phyloP scores from a whole-genome alignment of 2,329 filamentous ascomycete genomes.

The Pochonia chlamydosporia region DNA sequence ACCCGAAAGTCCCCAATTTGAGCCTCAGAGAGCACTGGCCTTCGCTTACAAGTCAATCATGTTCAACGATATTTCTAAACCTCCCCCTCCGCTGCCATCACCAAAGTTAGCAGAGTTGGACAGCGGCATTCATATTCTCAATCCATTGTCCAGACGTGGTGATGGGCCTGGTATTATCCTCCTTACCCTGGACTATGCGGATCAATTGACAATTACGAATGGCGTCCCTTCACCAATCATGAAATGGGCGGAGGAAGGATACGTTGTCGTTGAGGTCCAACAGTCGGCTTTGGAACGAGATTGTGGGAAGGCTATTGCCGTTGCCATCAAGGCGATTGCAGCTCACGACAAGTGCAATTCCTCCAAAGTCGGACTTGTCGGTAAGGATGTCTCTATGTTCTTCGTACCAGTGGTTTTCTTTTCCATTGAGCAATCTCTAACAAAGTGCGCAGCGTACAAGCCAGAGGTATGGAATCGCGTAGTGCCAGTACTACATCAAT shows the following conservation, averaged over 20 bases:
- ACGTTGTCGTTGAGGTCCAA: conserved; percentile 51
- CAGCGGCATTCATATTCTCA: background rate
- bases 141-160: conserved; percentile 30
- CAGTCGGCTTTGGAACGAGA: conserved; percentile 14
- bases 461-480: conserved; percentile 16
- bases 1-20: too few species aligned
- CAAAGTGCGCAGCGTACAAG: conserved; percentile 11
- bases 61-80: conserved; percentile 3
- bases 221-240: conserved; percentile 47
- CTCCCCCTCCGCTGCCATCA: background rate
- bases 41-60: too few species aligned
- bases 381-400: conserved; percentile 17
- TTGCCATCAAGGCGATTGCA: conserved; percentile 15
- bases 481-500: conserved; percentile 13
- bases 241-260: conserved; percentile 71
- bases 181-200: conserved; percentile 16
- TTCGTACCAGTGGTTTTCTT: background rate
- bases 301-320: conserved; percentile 10
- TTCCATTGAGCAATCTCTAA: background rate
- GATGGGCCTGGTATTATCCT: conserved; percentile 31
- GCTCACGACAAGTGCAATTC: conserved; percentile 25
- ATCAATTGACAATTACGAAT: conserved; percentile 15
- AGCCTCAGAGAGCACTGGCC: too few species aligned
- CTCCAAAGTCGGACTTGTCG: conserved; percentile 31
- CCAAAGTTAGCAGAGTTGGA: background rate